Percentiles rank a stretch among this genome's conserved stretches.
phyloP scores from a whole-genome alignment of 2,329 filamentous ascomycete genomes.

The Penicillium rolfsii region DNA sequence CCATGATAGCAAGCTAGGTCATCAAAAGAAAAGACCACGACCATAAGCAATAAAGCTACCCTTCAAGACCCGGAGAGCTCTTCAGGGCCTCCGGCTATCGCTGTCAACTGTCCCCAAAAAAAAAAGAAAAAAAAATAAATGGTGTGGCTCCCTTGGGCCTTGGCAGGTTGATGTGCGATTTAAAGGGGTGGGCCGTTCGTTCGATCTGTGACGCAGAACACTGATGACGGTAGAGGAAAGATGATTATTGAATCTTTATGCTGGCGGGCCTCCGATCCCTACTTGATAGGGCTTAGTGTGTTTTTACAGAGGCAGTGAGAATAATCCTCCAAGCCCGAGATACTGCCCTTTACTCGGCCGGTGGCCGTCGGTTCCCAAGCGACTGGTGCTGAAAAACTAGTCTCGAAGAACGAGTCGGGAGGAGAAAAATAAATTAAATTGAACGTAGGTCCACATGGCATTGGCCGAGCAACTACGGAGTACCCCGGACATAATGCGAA shows the following conservation, averaged over 20 bases:
- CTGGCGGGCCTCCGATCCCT: conserved; percentile 13
- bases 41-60: not conserved
- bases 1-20: not conserved
- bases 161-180: not conserved
- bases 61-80: not conserved
- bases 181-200: conserved; percentile 9
- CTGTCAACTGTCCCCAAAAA: not conserved
- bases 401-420: conserved; percentile 13
- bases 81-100: not conserved
- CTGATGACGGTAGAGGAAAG: conserved; percentile 5
- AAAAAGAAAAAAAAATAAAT: not conserved
- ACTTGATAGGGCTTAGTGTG: conserved; percentile 20
- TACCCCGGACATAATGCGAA: no score
- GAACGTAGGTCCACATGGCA: not conserved
- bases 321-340: not conserved
- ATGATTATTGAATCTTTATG: not conserved
- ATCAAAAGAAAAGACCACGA: not conserved
- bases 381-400: conserved; percentile 20
- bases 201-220: conserved; percentile 21
- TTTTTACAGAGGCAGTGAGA: not conserved
- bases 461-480: not conserved
- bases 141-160: not conserved
- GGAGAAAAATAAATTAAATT: conserved; percentile 9
- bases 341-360: not conserved
- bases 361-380: conserved; percentile 30